Evolutionary conservation across 2,329 filamentous ascomycete genomes (phyloP), one percentile per base, ranked within the genome.

Genomic region (Epichloe typhina): DNA sequence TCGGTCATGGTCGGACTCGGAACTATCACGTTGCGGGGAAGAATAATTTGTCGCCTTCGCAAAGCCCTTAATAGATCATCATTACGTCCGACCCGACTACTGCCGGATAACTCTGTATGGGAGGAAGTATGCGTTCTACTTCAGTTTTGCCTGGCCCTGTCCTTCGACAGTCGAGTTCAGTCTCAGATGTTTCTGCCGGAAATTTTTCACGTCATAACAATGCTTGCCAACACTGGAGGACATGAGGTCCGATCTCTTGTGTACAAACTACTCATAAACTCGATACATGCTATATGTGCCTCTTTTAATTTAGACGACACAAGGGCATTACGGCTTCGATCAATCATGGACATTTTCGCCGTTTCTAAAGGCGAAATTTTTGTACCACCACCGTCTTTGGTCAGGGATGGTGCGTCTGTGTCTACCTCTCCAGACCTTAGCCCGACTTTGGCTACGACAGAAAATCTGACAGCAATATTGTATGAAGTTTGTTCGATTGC

Each of bases 21-120:
- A 12, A 84, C 81, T 2, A 72, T 84, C 15, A 83, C 80, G 1
- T 68, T 85, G 45, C 74, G 81, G 11, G 82, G 81, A 13, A 84
- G 80, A 60, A 70, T 85, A 21, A 75, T 86, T 19, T 79, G 80
- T 26, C 73, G 81, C 31, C 70, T 86, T 40, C 74, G 82, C 44
- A 86, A 84, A 63, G 79, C 80, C 2, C 67, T 86, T 45, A 84
- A 84, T 58, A 73, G 81, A 52, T 83, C 81, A 5, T 84, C 82
- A 1, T 67, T 84, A 49, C 73, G 82, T 38, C 80, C 82, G n/a
- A 84, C 82, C 1, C 77, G 77, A 56, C 71, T 77, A 48, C 69
- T 86, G 2, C 77, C 80, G 8, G 82, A 86, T 53, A 85, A 85
- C 56, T 72, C 75, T 2, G 80, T 84, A 8, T 86, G 82, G 82